phyloP scores from a whole-genome alignment of 305 asterid genomes.

The Fraxinus sp. region DNA sequence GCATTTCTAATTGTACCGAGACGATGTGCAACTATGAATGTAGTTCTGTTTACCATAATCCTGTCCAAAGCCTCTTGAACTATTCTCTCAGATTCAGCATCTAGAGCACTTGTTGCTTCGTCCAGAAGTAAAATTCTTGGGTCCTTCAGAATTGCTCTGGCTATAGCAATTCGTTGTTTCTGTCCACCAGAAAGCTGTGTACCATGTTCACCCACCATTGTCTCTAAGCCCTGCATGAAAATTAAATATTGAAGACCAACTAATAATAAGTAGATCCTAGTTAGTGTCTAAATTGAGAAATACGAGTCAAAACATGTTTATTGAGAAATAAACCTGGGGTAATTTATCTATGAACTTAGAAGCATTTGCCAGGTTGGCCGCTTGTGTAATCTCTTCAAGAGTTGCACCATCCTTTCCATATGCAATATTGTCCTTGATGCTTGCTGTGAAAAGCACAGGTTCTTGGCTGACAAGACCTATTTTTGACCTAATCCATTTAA shows the following conservation, averaged over 20 bases:
- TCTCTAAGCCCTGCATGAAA: constrained; percentile 64
- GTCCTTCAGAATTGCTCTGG: constrained; percentile 82
- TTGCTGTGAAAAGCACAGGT: constrained; percentile 67
- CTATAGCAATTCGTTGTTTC: constrained; percentile 90
- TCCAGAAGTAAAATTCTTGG: constrained; percentile 80
- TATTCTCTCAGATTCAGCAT: constrained; percentile 86
- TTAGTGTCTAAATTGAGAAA: not conserved
- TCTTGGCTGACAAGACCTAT: constrained; percentile 90
- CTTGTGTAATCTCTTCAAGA: constrained; percentile 58
- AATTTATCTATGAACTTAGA: constrained; percentile 74
- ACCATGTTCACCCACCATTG: constrained; percentile 90
- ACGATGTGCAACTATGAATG: constrained; percentile 86
- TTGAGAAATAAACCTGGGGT: constrained; percentile 55
- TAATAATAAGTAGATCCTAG: not conserved
- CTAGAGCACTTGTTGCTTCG: constrained; percentile 93
- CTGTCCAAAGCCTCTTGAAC: constrained; percentile 90
- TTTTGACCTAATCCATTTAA: constrained; percentile 78
- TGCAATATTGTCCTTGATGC: constrained; percentile 72
- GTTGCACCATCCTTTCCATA: constrained; percentile 74
- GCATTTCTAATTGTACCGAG: constrained; percentile 84
- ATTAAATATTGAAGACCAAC: not conserved
- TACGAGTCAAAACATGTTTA: not conserved
- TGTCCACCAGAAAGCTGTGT: constrained; percentile 96
- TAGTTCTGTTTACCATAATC: constrained; percentile 74
- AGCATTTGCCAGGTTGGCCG: constrained; percentile 76